phyloP scores from a whole-genome alignment of 331 rosid genomes.

The Quercus phellos region DNA sequence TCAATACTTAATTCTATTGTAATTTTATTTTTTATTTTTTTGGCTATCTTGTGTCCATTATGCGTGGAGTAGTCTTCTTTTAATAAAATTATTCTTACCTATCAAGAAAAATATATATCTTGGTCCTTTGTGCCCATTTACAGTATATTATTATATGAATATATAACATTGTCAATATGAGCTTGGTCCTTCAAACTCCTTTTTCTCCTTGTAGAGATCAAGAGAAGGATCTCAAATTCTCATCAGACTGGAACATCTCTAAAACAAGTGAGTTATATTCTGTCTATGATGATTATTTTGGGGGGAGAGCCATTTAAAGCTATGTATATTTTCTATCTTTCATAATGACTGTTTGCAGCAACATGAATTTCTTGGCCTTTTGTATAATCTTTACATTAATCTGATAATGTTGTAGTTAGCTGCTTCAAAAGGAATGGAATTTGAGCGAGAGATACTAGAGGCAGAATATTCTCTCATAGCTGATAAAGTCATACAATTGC shows the following conservation, averaged over 20 bases:
- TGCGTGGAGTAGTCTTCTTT: too few species aligned
- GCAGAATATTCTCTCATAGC: slow-evolving; percentile 58
- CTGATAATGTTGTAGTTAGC: slow-evolving; percentile 46
- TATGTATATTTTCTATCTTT: slow-evolving; percentile 10
- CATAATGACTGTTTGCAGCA: neutral
- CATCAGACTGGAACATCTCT: slow-evolving; percentile 47
- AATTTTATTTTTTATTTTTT: too few species aligned
- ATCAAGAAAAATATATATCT: too few species aligned
- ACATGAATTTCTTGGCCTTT: slow-evolving; percentile 22
- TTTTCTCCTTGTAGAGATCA: slow-evolving; percentile 53
- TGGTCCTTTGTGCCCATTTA: neutral
- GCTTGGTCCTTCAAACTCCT: slow-evolving; percentile 20
- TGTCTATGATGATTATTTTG: slow-evolving; percentile 19
- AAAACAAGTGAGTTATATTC: slow-evolving; percentile 44
- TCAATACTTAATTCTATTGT: too few species aligned
- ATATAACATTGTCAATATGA: slow-evolving; percentile 5
- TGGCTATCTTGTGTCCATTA: too few species aligned
- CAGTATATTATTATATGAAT: slow-evolving; percentile 2
- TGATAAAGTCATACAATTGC: slow-evolving; percentile 63
- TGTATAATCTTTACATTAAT: slow-evolving; percentile 1
- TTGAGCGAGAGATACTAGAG: slow-evolving; percentile 80
- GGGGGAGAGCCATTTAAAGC: neutral
- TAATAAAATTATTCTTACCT: too few species aligned
- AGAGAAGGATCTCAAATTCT: slow-evolving; percentile 55
- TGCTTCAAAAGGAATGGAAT: slow-evolving; percentile 64